Percentiles rank a stretch among this genome's conserved stretches.
phyloP scores from a whole-genome alignment of 192 early-diverging fungal genomes.

The Phycomyces nitens region DNA sequence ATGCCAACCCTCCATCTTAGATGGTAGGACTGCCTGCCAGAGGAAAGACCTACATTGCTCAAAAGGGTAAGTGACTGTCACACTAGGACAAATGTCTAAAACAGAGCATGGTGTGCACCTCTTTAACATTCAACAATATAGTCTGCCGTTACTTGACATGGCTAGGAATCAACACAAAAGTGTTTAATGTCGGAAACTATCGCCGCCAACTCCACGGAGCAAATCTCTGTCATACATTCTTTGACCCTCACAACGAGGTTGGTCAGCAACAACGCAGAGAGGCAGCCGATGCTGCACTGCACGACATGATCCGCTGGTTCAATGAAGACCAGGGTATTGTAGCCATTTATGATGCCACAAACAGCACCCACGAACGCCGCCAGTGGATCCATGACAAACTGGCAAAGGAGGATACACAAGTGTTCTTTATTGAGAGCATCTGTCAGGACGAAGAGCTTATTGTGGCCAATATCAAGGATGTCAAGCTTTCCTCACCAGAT shows the following conservation, averaged over 20 bases:
- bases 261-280: conserved; percentile 69
- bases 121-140: conserved; percentile 20
- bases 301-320: conserved; percentile 94
- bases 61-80: conserved; percentile 62
- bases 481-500: conserved; percentile 94
- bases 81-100: too few species aligned
- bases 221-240: conserved; percentile 77
- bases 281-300: conserved; percentile 79
- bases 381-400: conserved; percentile 69
- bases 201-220: conserved; percentile 86
- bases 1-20: conserved; percentile 32
- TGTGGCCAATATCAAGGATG: conserved; percentile 90
- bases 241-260: conserved; percentile 80
- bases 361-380: conserved; percentile 84
- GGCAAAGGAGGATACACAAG: conserved; percentile 71
- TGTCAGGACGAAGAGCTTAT: conserved; percentile 89
- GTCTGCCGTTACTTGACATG: conserved; percentile 92
- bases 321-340: conserved; percentile 77
- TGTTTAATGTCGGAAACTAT: conserved; percentile 99
- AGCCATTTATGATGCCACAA: conserved; percentile 98
- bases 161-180: conserved; percentile 89
- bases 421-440: conserved; percentile 95
- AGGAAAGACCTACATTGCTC: conserved; percentile 97
- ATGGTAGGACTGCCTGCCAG: conserved; percentile 91
- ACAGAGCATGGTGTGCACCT: neutral